A percentile compares a stretch with the other conserved stretches of the same genome.
phyloP scores from a whole-genome alignment of 441 rosid genomes.

The Erodium texanum region DNA sequence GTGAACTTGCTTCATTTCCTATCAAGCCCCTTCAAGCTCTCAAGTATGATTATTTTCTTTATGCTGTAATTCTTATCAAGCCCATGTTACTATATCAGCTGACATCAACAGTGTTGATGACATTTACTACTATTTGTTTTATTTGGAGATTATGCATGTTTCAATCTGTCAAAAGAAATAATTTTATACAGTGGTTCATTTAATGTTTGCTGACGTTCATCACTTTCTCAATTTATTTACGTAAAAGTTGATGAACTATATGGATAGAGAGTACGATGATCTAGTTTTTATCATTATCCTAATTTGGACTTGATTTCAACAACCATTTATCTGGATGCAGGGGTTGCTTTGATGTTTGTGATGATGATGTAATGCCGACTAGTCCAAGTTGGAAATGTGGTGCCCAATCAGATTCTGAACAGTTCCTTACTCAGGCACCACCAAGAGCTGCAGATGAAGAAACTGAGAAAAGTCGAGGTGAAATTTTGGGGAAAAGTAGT shows the following conservation, averaged over 20 bases:
- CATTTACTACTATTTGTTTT: background rate
- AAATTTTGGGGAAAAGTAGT: slow-evolving; percentile 35
- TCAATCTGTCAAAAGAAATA: background rate
- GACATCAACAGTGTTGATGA: background rate
- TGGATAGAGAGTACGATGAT: background rate
- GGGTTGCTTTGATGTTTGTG: slow-evolving; percentile 79
- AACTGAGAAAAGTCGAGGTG: slow-evolving; percentile 35
- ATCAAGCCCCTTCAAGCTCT: slow-evolving; percentile 84
- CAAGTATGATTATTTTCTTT: slow-evolving; percentile 38
- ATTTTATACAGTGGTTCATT: background rate
- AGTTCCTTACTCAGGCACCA: slow-evolving; percentile 17
- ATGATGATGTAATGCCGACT: slow-evolving; percentile 46
- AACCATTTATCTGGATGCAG: slow-evolving; percentile 33
- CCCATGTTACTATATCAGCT: background rate
- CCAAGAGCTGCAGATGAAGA: slow-evolving; percentile 28
- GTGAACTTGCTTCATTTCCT: slow-evolving; percentile 73
- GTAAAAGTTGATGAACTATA: background rate
- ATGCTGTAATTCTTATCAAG: background rate
- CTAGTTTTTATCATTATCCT: background rate
- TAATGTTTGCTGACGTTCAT: background rate
- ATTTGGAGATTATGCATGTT: too few relatives aligned
- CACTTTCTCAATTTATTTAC: background rate
- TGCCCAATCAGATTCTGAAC: slow-evolving; percentile 38
- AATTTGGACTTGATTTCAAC: too few relatives aligned
- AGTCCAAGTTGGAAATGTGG: too few relatives aligned